Base-by-base conservation (phyloP, 371 early-diverging fungal genomes). In the Scutellospora calospora region DNA sequence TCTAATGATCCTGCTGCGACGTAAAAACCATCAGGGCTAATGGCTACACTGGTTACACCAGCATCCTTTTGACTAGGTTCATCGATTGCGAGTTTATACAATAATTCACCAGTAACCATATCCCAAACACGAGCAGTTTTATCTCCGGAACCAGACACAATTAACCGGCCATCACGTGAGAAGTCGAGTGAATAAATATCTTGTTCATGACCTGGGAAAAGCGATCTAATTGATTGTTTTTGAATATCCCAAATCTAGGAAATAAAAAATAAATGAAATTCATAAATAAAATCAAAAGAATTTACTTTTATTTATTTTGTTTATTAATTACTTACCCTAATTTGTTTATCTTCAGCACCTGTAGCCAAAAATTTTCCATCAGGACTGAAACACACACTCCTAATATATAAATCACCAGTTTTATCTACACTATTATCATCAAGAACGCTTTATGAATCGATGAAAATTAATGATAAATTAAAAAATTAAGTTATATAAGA, bases 121-220 rank as follows among this genome's bases (percentile, higher is more conserved):
- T 93, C 93, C 98, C 98, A 98, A 51, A 98, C 89, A 76, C 95
- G 89, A 33, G 92, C 95, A 0, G 96, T 97, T 78, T 95, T 92
- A 86, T 99, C 99, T 35, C 99, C 99, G 25, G 95, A 94, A 29
- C 99, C 99, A 22, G 95, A 95, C 33, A 97, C 96, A 78, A 99
- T 91, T 55, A 92, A 91, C 80, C 93, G 89, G 35, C 99, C 98
- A 84, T 98, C 97, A 54, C 93, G 88, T 78, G 97, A 96, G 86
- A 97, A 99, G 81, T 98, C 99, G 82, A 99, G 87, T 27, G 95
- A 94, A 83, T 98, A 98, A 82, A 99, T 98, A 85, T 98, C 99
- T 87, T 97, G 96, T 69, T 95, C 96, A 84, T 99, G 99, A 12
- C 99, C 99, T 33, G 86, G 86, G 75, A 95, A 88, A 18, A 90